Evolutionary conservation across 2,329 filamentous ascomycete species (phyloP).

Genomic region (Raffaelea albimanens): DNA sequence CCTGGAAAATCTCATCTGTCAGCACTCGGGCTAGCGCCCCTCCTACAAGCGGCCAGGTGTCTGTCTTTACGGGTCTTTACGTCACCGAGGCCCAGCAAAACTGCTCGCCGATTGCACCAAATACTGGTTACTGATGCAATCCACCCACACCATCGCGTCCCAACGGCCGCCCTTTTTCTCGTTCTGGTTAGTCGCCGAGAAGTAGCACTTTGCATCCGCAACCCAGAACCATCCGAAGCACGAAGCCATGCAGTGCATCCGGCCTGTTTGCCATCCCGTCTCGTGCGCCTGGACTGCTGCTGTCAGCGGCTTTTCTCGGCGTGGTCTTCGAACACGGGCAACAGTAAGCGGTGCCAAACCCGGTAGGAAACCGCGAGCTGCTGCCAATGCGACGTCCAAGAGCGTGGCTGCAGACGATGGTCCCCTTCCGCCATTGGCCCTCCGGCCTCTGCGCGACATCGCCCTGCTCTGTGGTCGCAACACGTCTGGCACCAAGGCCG

Average conservation of each 20-base stretch:
- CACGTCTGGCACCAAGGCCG: conserved; percentile 39
- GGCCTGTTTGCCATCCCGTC: too few species aligned
- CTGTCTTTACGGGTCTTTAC: too few species aligned
- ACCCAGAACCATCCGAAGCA: background rate
- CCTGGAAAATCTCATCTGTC: too few species aligned
- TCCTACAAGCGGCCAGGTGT: too few species aligned
- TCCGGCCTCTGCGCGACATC: conserved; percentile 38
- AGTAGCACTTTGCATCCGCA: background rate
- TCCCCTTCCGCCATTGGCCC: conserved; percentile 9
- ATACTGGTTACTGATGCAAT: too few species aligned
- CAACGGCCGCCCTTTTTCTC: background rate
- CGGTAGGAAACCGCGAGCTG: background rate
- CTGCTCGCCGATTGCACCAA: too few species aligned
- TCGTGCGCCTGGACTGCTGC: too few species aligned
- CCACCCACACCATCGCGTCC: background rate
- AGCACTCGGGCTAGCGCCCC: too few species aligned
- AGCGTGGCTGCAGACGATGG: conserved; percentile 17
- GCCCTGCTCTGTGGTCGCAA: conserved; percentile 53
- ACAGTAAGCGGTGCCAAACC: background rate
- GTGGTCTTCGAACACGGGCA: background rate
- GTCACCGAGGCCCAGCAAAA: too few species aligned
- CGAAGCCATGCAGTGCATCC: too few species aligned
- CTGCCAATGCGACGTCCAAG: background rate
- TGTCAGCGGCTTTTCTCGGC: too few species aligned
- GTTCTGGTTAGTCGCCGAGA: background rate